These are phyloP conservation scores for Mycena filopes DNA, from an alignment of 768 basidiomycete genomes.

Conservation along the genomic window DNA sequence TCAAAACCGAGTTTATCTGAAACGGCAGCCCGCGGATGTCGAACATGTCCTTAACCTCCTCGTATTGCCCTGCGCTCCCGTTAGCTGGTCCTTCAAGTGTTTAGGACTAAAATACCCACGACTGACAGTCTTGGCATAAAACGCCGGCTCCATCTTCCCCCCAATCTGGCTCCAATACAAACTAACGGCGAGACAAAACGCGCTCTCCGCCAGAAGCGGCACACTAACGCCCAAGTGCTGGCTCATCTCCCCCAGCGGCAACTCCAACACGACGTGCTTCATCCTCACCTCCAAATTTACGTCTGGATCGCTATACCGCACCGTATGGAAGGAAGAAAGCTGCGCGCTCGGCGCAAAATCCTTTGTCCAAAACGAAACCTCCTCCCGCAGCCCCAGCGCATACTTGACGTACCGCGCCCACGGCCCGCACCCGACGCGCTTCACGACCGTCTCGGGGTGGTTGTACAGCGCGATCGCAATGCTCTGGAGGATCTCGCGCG, in stretches of 20 bases:
- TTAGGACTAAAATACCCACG: neutral
- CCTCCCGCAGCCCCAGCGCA: conserved; percentile 7
- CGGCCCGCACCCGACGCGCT: neutral
- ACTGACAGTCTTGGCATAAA: conserved; percentile 8
- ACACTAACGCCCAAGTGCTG: conserved; percentile 13
- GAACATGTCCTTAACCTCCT: conserved; percentile 14
- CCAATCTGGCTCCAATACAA: conserved; percentile 26
- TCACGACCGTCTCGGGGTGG: conserved; percentile 5
- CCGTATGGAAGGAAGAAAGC: conserved; percentile 13
- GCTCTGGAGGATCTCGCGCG: conserved; percentile 8
- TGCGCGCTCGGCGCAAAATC: conserved; percentile 8
- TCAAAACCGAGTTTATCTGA: conserved; percentile 10
- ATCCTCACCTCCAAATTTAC: neutral
- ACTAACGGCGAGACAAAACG: conserved; percentile 16
- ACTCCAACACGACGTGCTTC: conserved; percentile 9
- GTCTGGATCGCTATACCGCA: neutral
- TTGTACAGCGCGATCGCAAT: conserved; percentile 10
- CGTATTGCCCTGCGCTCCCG: conserved; percentile 3
- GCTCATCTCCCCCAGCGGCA: conserved; percentile 21
- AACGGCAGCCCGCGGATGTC: conserved; percentile 17
- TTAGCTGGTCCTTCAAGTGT: neutral
- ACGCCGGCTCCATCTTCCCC: conserved; percentile 16
- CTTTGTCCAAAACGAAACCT: conserved; percentile 5
- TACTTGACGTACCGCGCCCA: conserved; percentile 15
- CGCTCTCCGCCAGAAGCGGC: conserved; percentile 16